Evolutionary conservation across 148 eudicot species (phyloP).

Genomic region (Oxyria digyna): DNA sequence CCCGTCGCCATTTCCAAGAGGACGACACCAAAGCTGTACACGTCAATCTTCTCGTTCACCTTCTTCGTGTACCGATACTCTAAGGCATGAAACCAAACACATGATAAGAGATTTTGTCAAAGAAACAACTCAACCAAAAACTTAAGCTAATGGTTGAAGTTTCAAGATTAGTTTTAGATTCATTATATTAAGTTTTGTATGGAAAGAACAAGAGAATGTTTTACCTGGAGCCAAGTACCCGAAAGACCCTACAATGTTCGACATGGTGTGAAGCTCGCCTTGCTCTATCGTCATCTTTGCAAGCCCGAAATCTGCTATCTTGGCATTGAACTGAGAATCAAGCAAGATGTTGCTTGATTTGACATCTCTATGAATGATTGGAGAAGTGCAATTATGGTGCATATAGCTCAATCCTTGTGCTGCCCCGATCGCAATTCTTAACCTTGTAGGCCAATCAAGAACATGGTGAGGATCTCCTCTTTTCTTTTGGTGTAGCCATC

Average conservation of each 20-base stretch:
- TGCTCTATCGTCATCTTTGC: constrained; percentile 37
- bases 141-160: too few species aligned
- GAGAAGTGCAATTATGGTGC: constrained; percentile 63
- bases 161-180: too few species aligned
- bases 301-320: constrained; percentile 68
- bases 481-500: constrained; percentile 41
- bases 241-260: constrained; percentile 61
- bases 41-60: constrained; percentile 72
- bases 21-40: constrained; percentile 80
- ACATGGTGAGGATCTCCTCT: neutral
- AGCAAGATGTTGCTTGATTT: constrained; percentile 64
- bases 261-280: constrained; percentile 39
- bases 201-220: neutral
- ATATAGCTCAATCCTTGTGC: constrained; percentile 65
- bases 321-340: constrained; percentile 50
- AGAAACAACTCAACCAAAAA: too few species aligned
- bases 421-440: constrained; percentile 50
- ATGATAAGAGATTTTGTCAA: too few species aligned
- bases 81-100: constrained; percentile 14
- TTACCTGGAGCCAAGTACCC: constrained; percentile 70
- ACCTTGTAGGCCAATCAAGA: constrained; percentile 51
- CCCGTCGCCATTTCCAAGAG: constrained; percentile 74
- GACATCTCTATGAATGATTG: constrained; percentile 61
- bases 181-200: neutral
- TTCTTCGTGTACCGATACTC: constrained; percentile 51